Evolutionary conservation across 169 alveolate genomes (phyloP).

Genomic region (Plasmodium fragile): DNA sequence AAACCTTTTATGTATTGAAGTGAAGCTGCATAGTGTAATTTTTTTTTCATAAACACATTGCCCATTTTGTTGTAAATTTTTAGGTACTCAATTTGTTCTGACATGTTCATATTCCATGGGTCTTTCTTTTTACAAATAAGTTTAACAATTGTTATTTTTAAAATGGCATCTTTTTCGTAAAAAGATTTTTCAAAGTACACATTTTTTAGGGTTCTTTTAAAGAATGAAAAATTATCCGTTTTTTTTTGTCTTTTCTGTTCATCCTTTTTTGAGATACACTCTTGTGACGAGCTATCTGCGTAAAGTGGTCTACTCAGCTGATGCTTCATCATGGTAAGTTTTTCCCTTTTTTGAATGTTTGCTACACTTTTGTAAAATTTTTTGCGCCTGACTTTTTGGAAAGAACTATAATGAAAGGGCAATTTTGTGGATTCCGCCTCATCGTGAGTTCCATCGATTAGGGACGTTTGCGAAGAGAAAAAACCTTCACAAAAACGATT

Average conservation of each 20-base stretch:
- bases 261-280: neutral
- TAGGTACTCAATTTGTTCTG: constrained; percentile 70
- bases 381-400: constrained; percentile 10
- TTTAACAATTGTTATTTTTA: constrained; percentile 70
- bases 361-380: constrained; percentile 18
- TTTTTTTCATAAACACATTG: constrained; percentile 39
- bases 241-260: neutral
- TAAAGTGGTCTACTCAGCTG: neutral
- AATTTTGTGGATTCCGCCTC: neutral
- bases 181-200: constrained; percentile 63
- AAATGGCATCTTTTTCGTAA: constrained; percentile 61
- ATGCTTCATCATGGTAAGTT: neutral
- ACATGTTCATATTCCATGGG: constrained; percentile 71
- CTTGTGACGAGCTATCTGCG: neutral
- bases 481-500: constrained; percentile 34
- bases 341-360: constrained; percentile 10
- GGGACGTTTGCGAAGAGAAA: constrained; percentile 24
- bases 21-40: constrained; percentile 53
- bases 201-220: constrained; percentile 13
- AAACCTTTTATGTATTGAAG: constrained; percentile 70
- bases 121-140: constrained; percentile 75
- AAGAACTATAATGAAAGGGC: neutral
- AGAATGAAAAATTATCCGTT: neutral
- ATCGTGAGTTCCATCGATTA: constrained; percentile 17
- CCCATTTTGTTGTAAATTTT: constrained; percentile 67